Evolutionary conservation across 179 eudicot species (phyloP).

Genomic region (Beta lomatogona): DNA sequence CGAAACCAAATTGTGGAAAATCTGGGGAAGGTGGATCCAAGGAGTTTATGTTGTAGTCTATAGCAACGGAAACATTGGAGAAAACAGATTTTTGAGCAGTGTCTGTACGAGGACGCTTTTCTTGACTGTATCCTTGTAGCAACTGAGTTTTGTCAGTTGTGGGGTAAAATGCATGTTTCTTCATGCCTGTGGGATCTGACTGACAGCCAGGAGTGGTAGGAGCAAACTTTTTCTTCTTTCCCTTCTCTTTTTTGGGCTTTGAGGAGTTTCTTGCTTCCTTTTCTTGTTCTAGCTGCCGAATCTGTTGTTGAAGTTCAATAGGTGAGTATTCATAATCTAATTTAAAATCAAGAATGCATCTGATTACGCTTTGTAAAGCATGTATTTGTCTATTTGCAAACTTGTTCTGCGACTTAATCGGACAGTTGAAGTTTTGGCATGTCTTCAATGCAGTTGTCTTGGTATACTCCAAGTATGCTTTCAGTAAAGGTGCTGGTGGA

Average conservation of each 20-base stretch:
- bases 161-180: background rate
- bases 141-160: background rate
- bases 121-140: background rate
- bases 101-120: background rate
- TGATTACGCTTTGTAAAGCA: constrained; percentile 18
- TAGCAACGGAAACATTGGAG: background rate
- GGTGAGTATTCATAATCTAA: constrained; percentile 17
- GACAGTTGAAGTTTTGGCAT: constrained; percentile 11
- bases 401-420: constrained; percentile 17
- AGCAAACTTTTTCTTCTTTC: constrained; percentile 1
- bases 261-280: constrained; percentile 2
- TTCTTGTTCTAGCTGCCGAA: constrained; percentile 6
- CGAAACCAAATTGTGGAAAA: background rate
- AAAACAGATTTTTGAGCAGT: background rate
- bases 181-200: background rate
- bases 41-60: constrained; percentile 1
- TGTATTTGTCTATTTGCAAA: constrained; percentile 22
- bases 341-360: constrained; percentile 13
- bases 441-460: constrained; percentile 21
- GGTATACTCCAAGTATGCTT: constrained; percentile 29
- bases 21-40: background rate
- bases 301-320: constrained; percentile 7
- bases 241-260: background rate
- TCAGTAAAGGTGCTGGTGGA: constrained; percentile 42
- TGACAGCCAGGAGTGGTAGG: background rate